Evolutionary conservation across 208 protist genomes (phyloP).

Genomic region (Trypanosoma avium): DNA sequence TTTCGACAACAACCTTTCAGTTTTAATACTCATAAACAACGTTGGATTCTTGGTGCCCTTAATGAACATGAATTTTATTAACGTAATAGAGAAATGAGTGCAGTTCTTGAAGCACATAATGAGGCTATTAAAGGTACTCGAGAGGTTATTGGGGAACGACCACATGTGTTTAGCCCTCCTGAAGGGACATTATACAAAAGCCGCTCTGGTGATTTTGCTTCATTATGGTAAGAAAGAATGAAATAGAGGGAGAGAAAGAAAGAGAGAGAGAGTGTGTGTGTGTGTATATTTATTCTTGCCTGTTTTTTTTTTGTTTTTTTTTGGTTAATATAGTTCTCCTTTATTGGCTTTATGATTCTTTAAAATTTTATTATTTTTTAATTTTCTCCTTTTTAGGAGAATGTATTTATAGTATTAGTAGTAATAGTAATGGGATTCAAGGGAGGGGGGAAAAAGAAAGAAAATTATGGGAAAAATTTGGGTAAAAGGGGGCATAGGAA

Average conservation of each 20-base stretch:
- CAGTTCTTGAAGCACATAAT: constrained; percentile 66
- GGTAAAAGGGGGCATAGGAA: too few relatives aligned
- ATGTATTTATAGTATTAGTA: too few relatives aligned
- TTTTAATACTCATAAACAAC: constrained; percentile 51
- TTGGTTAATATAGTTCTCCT: too few relatives aligned
- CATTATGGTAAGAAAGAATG: background rate
- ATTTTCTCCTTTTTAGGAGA: too few relatives aligned
- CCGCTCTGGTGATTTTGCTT: constrained; percentile 44
- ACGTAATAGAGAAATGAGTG: constrained; percentile 76
- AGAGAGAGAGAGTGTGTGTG: constrained; percentile 10
- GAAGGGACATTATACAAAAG: constrained; percentile 49
- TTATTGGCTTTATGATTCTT: too few relatives aligned
- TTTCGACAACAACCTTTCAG: constrained; percentile 50
- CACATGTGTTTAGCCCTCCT: constrained; percentile 56
- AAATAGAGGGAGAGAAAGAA: constrained; percentile 5
- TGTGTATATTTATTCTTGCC: constrained; percentile 7
- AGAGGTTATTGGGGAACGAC: constrained; percentile 36
- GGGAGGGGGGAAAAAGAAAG: too few relatives aligned
- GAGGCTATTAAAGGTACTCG: constrained; percentile 69
- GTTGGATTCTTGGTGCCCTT: constrained; percentile 54
- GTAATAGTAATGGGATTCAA: too few relatives aligned
- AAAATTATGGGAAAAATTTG: too few relatives aligned
- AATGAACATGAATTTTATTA: constrained; percentile 77
- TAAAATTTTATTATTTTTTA: too few relatives aligned
- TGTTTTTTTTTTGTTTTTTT: too few relatives aligned